Base-by-base conservation (phyloP, 345 rosid genomes). In the Noccaea caerulescens region DNA sequence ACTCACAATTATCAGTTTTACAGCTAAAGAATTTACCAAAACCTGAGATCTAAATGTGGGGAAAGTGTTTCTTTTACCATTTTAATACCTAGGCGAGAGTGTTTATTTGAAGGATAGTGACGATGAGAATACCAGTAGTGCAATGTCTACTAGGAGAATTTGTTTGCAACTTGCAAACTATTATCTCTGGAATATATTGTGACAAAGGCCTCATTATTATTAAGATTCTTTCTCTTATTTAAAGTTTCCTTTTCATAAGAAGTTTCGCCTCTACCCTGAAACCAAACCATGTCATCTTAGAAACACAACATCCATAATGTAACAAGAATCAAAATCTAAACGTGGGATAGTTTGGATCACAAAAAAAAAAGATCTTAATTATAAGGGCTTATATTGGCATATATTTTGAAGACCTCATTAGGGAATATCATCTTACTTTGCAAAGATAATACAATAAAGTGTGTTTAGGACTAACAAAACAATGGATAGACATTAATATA, bases 111-210 rank as follows among this genome's bases (percentile, higher is more conserved):
- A 61, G 39, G 58, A 65, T 60, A 62, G 70, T 72, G 69, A 68
- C 64, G 72, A 27, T 33, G 41, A 25, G 63, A 58, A 70, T 76
- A 66, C 76, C 73, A 64, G 27, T 58, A 79, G 69, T 79, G 75
- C 64, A 59, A 69, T 64, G 72, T 8, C 80, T 66, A 82, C 51
- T 66, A 63, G 84, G 72, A 73, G 60, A 68, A 77, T 78, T 75
- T 79, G 25, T 49, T 58, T 42, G 63, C 97, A 81, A 88, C 84
- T 90, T 86, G 88, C 83, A 72, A 61, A 58, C 72, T 64, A 68
- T 66, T 25, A 69, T 60, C 77, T 76, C 42, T 73, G 73, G 63
- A 56, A 65, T 77, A 77, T 78, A 80, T 77, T 76, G 65, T 77
- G 43, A 76, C 80, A 72, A 86, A 82, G 54, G 34, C 78, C 66